phyloP scores from a whole-genome alignment of 495 filamentous ascomycete genomes.

The Saxophila tyrrhenica region DNA sequence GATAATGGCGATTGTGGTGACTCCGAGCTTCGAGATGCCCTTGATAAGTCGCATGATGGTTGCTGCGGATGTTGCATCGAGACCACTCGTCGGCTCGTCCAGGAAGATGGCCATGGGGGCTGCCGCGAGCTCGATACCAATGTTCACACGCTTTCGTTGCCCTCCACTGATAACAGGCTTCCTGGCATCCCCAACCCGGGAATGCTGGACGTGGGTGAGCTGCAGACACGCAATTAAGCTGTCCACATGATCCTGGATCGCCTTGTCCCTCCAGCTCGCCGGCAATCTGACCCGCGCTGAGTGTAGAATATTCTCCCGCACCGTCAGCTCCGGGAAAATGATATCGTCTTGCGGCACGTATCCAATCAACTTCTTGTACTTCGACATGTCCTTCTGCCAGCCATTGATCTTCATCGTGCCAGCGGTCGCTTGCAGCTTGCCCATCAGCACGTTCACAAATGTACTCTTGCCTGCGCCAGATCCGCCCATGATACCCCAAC shows the following conservation, averaged over 20 bases:
- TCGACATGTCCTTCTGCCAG: slow-evolving; percentile 24
- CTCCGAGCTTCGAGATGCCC: slow-evolving; percentile 35
- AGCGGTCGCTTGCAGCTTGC: slow-evolving; percentile 18
- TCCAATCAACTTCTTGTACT: slow-evolving; percentile 27
- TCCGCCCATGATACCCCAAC: slow-evolving; percentile 34
- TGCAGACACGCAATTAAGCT: slow-evolving; percentile 43
- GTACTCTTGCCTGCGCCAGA: slow-evolving; percentile 30
- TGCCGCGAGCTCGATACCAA: slow-evolving; percentile 50
- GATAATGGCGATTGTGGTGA: slow-evolving; percentile 43
- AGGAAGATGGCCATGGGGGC: slow-evolving; percentile 56
- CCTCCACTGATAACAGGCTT: slow-evolving; percentile 39
- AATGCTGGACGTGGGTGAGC: slow-evolving; percentile 31
- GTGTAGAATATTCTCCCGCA: slow-evolving; percentile 28
- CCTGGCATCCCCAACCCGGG: slow-evolving; percentile 17
- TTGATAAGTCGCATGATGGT: slow-evolving; percentile 44
- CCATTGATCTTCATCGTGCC: slow-evolving; percentile 37
- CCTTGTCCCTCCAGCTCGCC: slow-evolving; percentile 21
- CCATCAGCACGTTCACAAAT: slow-evolving; percentile 27
- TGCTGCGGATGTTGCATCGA: slow-evolving; percentile 52
- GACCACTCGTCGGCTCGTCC: slow-evolving; percentile 54
- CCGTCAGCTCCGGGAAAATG: slow-evolving; percentile 24
- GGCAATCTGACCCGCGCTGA: slow-evolving; percentile 24
- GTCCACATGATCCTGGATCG: slow-evolving; percentile 42
- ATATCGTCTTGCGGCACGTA: slow-evolving; percentile 29
- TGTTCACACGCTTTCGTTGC: slow-evolving; percentile 39